Evolutionary conservation across 2,329 filamentous ascomycete species (phyloP), one percentile per base, ranked within the genome.

Genomic region (Coniosporium tulheliwenetii): DNA sequence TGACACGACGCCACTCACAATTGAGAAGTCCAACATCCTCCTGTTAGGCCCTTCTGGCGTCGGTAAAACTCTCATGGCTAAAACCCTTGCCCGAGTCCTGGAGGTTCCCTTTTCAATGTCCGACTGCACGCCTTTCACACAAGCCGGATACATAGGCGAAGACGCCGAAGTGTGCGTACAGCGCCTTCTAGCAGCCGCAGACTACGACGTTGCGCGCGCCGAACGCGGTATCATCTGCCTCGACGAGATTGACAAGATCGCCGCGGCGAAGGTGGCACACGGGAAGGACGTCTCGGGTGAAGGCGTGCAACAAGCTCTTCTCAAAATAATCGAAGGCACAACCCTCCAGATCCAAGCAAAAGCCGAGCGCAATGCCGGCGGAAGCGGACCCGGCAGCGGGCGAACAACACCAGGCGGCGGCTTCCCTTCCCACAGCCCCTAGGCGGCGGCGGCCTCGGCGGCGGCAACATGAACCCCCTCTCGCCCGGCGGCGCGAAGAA

Each of bases 231-330:
- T 98, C 42, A 85, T 98, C 37, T 91, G 93, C 42, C 69, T 98
- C 14, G 91, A 98, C 51, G 91, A 98, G 62, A 85, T 98, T 41
- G 91, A 98, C 66, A 98, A 98, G 63, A 87, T 96, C 43, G 87
- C 91, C 1, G 84, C 83, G 32, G 78, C 85, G 19, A 89, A 91
- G 56, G 81, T 87, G 12, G 77, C 77, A 45, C 86, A 93, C 44
- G 89, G 87, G 14, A 83, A 93, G 50, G 91, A 98, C 54, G 91
- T 98, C 2, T 84, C 87, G 13, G 91, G 91, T 15, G 91, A 96
- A 65, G 91, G 91, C 40, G 91, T 96, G 0, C 91, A 98, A 54
- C 91, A 98, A 61, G 89, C 91, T 5, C 67, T 98, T 5, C 64
- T 98, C 30, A 96, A 96, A 63, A 85, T 98, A 34, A 85, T 98